Evolutionary conservation across 139 green algal genomes (phyloP).

Genomic region (Spirogloea muscicola): DNA sequence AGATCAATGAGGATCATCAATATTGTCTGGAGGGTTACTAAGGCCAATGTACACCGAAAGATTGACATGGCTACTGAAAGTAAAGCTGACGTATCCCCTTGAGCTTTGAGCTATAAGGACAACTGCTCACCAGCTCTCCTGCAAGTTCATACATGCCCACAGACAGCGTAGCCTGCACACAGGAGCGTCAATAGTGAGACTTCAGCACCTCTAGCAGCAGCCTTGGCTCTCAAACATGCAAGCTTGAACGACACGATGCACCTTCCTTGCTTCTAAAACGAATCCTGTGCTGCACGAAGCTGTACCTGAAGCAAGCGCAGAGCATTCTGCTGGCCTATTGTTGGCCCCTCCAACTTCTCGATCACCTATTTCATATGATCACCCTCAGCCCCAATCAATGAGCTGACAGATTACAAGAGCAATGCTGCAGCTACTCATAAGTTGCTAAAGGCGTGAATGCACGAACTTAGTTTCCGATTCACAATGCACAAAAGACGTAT

Average conservation of each 20-base stretch:
- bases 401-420: no score
- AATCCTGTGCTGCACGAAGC: not conserved
- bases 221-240: no score
- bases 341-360: conserved; percentile 50
- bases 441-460: no score
- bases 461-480: no score
- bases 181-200: not conserved
- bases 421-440: no score
- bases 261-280: not conserved
- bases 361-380: no score
- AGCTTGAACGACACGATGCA: no score
- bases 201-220: not conserved
- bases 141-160: conserved; percentile 41
- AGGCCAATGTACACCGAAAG: not conserved
- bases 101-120: not conserved
- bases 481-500: no score
- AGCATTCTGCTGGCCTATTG: conserved; percentile 42
- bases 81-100: not conserved
- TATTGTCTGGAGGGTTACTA: not conserved
- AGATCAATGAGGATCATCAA: no score
- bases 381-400: no score
- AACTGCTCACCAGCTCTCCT: conserved; percentile 35
- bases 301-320: conserved; percentile 45
- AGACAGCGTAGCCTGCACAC: conserved; percentile 37
- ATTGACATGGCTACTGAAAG: not conserved